Percentiles rank a stretch among this genome's conserved stretches.
Evolutionary conservation across 805 yeast species (phyloP).

Genomic region (Nakazawaea molendinolei): DNA sequence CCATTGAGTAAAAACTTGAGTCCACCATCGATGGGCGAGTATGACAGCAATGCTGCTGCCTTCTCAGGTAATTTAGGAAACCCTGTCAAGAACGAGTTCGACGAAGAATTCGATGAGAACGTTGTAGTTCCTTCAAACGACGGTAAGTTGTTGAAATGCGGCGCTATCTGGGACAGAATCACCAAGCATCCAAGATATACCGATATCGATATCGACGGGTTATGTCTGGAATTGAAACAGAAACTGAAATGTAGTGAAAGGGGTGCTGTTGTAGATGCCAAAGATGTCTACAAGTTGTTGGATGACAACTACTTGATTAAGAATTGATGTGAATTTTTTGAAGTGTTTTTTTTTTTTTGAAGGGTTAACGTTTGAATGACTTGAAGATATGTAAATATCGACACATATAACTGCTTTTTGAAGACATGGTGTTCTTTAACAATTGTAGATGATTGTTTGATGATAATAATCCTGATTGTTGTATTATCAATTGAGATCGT

Average conservation of each 20-base stretch:
- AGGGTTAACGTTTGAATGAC: background rate
- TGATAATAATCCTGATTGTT: too few relatives aligned
- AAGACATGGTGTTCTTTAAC: too few relatives aligned
- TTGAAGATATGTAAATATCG: too few relatives aligned
- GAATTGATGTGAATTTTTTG: background rate
- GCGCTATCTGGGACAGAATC: constrained; percentile 95
- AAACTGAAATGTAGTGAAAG: constrained; percentile 94
- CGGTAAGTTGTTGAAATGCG: constrained; percentile 58
- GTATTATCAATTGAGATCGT: too few relatives aligned
- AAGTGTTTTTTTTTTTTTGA: background rate
- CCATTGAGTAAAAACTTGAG: constrained; percentile 17
- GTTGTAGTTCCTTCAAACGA: constrained; percentile 68
- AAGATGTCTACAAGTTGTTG: constrained; percentile 62
- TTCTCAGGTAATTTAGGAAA: too few relatives aligned
- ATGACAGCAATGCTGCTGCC: constrained; percentile 18
- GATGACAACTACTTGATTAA: constrained; percentile 16
- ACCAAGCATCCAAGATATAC: constrained; percentile 91
- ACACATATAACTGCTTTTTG: too few relatives aligned
- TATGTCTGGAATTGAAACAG: constrained; percentile 80
- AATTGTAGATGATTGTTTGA: too few relatives aligned
- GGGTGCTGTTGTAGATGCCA: constrained; percentile 82
- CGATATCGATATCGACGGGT: constrained; percentile 89
- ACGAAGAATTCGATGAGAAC: constrained; percentile 22
- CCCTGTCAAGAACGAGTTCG: too few relatives aligned
- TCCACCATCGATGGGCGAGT: constrained; percentile 21